Conservation (phyloP, 306 rosid genomes). For the Ziziphus jujuba region DNA sequence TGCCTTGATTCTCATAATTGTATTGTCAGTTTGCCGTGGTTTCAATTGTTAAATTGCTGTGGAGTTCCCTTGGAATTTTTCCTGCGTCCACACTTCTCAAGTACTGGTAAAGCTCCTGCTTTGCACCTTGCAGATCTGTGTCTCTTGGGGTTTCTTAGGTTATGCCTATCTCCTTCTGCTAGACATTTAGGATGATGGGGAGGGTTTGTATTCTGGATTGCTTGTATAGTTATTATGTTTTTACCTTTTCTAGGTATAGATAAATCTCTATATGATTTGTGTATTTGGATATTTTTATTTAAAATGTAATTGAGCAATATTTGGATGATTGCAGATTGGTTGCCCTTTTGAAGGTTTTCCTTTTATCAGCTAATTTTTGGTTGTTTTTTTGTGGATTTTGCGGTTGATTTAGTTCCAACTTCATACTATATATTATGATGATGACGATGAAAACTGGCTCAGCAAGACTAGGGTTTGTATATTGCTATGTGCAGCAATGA, state of each 20-base stretch:
- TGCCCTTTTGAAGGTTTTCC: slow-evolving; percentile 7
- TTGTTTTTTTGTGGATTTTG: background rate
- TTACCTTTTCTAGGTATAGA: slow-evolving; percentile 19
- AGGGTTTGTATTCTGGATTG: slow-evolving; percentile 28
- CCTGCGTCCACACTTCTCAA: slow-evolving; percentile 1
- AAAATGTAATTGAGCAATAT: slow-evolving; percentile 24
- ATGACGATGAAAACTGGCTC: too few species aligned
- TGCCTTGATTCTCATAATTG: slow-evolving; percentile 54
- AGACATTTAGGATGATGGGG: slow-evolving; percentile 22
- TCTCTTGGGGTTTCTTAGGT: slow-evolving; percentile 20
- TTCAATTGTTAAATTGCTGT: slow-evolving; percentile 43
- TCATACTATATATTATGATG: too few species aligned
- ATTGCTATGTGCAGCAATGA: too few species aligned
- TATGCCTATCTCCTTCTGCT: slow-evolving; percentile 22
- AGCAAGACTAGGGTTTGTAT: too few species aligned
- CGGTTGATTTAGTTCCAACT: too few species aligned
- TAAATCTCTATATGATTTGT: slow-evolving; percentile 19
- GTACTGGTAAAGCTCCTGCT: background rate
- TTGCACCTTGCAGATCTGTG: background rate
- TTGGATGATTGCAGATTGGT: slow-evolving; percentile 16
- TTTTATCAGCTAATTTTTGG: too few species aligned
- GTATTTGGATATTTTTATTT: slow-evolving; percentile 12
- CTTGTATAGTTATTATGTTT: slow-evolving; percentile 21
- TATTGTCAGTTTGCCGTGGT: slow-evolving; percentile 71
- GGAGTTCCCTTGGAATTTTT: background rate